Evolutionary conservation across 257 asterid genomes (phyloP), one percentile per base, ranked within the genome.

Genomic region (Haberlea rhodopensis): DNA sequence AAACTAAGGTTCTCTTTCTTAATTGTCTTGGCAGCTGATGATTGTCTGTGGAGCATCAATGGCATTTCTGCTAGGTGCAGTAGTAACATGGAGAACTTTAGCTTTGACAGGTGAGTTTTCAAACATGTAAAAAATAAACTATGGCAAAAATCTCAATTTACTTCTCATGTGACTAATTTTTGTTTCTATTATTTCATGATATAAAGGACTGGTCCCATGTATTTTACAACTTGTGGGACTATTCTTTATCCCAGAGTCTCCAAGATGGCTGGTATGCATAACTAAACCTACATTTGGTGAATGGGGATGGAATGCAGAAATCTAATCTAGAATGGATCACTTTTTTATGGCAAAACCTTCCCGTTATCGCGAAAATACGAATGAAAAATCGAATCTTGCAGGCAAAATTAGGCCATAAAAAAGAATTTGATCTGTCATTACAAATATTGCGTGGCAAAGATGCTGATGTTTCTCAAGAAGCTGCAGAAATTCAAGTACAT

Each of bases 181-280:
- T 27, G 15, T 16, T 27, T 24, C 53, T 65, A 29, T n/a, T 29
- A 15, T 27, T 26, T 27, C 27, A 16, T 26, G 40, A 32, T 67
- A 57, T 76, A 78, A 55, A 89, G 96, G 98, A 34, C 51, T 89
- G 63, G 51, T 91, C 54, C 98, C 98, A 3, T 88, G 98, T 62
- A 18, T 77, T 65, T 18, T 91, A 32, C 76, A 84, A 64, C 78
- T 91, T 16, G 77, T 79, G 24, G 96, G 98, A 58, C 75, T 88
- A 6, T 76, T 79, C 67, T 86, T 86, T 74, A 79, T 88, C 75
- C 98, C 98, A 0, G 98, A 91, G 73, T 91, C 98, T 15, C 98
- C 98, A 18, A 79, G 96, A 77, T 89, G 98, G 98, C 95, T 91
- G 91, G 97, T 91, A 63, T 80, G 85, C 6, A 26, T 11, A 51